These are phyloP conservation scores for Pseudonitzschia delicatissima DNA, from an alignment of 108 stramenopile genomes.

Conservation along the genomic window DNA sequence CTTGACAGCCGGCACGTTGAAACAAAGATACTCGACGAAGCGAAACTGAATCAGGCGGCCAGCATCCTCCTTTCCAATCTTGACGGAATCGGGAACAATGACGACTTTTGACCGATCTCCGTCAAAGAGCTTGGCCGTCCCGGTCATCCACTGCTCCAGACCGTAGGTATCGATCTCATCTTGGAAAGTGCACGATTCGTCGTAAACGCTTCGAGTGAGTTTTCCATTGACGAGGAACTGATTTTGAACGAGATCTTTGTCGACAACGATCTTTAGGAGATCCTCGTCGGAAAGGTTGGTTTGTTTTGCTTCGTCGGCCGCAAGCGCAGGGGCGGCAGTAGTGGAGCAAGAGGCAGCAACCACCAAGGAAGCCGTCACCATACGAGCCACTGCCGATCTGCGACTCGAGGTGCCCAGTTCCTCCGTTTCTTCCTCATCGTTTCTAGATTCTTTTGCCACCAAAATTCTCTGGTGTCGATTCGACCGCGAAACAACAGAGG, in stretches of 20 bases:
- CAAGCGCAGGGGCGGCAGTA: not conserved
- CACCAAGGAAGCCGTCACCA: not conserved
- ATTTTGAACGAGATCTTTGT: constrained; percentile 54
- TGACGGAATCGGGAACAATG: constrained; percentile 55
- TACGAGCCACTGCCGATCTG: too few relatives aligned
- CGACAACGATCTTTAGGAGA: constrained; percentile 42
- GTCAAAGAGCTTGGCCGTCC: constrained; percentile 78
- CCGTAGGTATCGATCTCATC: constrained; percentile 89
- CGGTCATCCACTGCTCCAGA: constrained; percentile 80
- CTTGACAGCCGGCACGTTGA: constrained; percentile 69
- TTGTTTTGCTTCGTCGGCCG: not conserved
- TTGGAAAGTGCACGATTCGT: constrained; percentile 73
- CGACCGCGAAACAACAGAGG: too few relatives aligned
- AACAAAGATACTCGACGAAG: constrained; percentile 80
- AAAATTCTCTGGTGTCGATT: too few relatives aligned
- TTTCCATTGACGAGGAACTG: constrained; percentile 74
- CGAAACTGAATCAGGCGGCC: constrained; percentile 39
- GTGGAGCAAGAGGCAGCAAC: not conserved
- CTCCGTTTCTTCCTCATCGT: too few relatives aligned
- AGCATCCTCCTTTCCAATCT: constrained; percentile 34
- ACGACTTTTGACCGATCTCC: constrained; percentile 52
- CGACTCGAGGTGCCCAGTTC: not conserved
- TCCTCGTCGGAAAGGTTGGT: constrained; percentile 55
- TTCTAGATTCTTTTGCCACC: too few relatives aligned
- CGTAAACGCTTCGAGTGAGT: constrained; percentile 77